Evolutionary conservation across 495 filamentous ascomycete species (phyloP).

Genomic region (Penicillium antarcticum): DNA sequence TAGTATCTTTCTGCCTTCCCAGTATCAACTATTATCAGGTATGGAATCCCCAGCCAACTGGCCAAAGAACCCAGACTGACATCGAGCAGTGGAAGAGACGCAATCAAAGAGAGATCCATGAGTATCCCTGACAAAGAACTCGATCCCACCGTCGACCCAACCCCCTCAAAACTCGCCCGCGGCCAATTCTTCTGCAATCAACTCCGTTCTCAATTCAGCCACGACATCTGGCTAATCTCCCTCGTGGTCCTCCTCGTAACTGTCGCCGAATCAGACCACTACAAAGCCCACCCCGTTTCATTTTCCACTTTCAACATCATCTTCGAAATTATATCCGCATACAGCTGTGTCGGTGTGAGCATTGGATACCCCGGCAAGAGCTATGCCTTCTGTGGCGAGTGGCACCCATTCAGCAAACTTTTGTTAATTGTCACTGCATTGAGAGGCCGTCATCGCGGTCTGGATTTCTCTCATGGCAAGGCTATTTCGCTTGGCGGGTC

Average conservation of each 20-base stretch:
- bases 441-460: slow-evolving; percentile 69
- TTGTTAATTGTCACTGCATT: slow-evolving; percentile 74
- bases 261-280: slow-evolving; percentile 66
- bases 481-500: too few relatives aligned
- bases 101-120: slow-evolving; percentile 61
- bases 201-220: slow-evolving; percentile 73
- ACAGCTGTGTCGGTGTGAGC: slow-evolving; percentile 79
- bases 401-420: slow-evolving; percentile 68
- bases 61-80: neutral
- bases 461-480: slow-evolving; percentile 19
- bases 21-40: slow-evolving; percentile 49
- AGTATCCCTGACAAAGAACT: slow-evolving; percentile 26
- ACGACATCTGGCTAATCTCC: slow-evolving; percentile 84
- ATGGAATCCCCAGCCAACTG: neutral
- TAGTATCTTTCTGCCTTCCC: slow-evolving; percentile 63
- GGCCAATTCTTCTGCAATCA: slow-evolving; percentile 54
- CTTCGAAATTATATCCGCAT: slow-evolving; percentile 81
- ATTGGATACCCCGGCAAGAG: slow-evolving; percentile 63
- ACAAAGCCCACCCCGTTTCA: slow-evolving; percentile 58
- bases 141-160: neutral
- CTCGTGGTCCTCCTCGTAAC: slow-evolving; percentile 67
- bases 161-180: slow-evolving; percentile 22
- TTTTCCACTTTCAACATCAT: slow-evolving; percentile 84
- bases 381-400: slow-evolving; percentile 69
- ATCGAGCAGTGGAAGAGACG: slow-evolving; percentile 50